phyloP scores from a whole-genome alignment of 768 basidiomycete species.

The Pulveroboletus ravenelii region DNA sequence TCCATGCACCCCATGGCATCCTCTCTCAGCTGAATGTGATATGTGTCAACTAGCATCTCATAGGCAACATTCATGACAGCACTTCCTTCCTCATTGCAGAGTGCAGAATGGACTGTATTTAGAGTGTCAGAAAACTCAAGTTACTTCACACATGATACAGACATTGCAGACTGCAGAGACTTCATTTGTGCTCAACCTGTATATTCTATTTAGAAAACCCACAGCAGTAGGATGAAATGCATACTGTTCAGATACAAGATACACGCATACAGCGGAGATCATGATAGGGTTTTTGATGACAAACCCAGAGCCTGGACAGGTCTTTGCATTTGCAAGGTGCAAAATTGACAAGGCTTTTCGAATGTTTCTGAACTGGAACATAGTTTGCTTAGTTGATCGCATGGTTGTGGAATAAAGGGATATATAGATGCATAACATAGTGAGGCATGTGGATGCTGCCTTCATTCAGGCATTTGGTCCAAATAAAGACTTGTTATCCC shows the following conservation, averaged over 20 bases:
- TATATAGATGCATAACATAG: too few species aligned
- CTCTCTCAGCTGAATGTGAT: constrained; percentile 14
- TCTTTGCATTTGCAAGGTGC: constrained; percentile 19
- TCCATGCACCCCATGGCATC: constrained; percentile 31
- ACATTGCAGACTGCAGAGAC: constrained; percentile 26
- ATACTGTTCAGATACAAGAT: constrained; percentile 31
- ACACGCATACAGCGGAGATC: constrained; percentile 29
- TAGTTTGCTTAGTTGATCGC: constrained; percentile 14
- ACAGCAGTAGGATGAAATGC: background rate
- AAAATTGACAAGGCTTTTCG: constrained; percentile 21
- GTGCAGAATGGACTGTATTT: constrained; percentile 19
- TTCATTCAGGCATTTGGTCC: too few species aligned
- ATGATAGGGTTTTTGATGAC: constrained; percentile 19
- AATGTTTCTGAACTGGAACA: constrained; percentile 13
- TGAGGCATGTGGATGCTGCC: too few species aligned
- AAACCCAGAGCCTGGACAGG: constrained; percentile 27
- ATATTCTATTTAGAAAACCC: background rate
- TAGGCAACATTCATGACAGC: constrained; percentile 21
- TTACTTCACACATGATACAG: constrained; percentile 21
- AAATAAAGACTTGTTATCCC: too few species aligned
- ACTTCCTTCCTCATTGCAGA: constrained; percentile 1
- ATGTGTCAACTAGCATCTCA: constrained; percentile 28
- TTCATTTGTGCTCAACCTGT: constrained; percentile 26
- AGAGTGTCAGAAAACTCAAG: constrained; percentile 21
- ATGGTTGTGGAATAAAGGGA: too few species aligned